These are phyloP conservation scores for Vitis amurensis DNA, from an alignment of 164 flowering plant genomes.

Conservation along the genomic window DNA sequence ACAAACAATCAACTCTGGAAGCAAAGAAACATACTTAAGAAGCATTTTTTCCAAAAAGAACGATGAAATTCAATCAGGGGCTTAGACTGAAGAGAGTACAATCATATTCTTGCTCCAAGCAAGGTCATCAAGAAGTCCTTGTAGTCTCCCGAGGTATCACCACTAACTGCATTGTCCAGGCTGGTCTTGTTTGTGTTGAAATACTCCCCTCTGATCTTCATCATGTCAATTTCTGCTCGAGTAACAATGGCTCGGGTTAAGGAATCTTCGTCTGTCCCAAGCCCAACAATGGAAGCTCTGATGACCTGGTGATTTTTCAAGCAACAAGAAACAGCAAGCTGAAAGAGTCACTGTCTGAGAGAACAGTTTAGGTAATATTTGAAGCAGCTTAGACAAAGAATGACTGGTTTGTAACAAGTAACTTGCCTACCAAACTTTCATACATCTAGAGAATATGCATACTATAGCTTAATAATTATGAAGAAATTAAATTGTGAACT, in stretches of 20 bases:
- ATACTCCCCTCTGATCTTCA: constrained; percentile 56
- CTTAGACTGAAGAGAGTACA: neutral
- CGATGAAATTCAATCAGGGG: neutral
- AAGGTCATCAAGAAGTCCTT: constrained; percentile 67
- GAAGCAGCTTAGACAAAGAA: too few species aligned
- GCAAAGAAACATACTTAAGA: neutral
- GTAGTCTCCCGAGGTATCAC: constrained; percentile 83
- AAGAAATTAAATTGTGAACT: too few species aligned
- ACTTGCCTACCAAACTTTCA: too few species aligned
- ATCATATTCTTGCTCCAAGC: constrained; percentile 54
- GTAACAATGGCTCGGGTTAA: constrained; percentile 64
- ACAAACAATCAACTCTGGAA: too few species aligned
- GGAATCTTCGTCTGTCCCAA: constrained; percentile 82
- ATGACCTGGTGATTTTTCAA: constrained; percentile 42
- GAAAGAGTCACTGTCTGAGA: neutral
- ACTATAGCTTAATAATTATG: too few species aligned
- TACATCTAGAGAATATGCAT: too few species aligned
- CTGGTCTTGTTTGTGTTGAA: constrained; percentile 38
- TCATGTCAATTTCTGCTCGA: constrained; percentile 75
- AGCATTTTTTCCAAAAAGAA: neutral
- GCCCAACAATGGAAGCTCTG: constrained; percentile 49
- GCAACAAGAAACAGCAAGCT: neutral
- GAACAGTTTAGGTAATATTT: too few species aligned
- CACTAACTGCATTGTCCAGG: constrained; percentile 59
- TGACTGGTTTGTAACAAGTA: too few species aligned